Evolutionary conservation across 2,329 filamentous ascomycete species (phyloP).

Genomic region (Stagonosporopsis tanaceti): DNA sequence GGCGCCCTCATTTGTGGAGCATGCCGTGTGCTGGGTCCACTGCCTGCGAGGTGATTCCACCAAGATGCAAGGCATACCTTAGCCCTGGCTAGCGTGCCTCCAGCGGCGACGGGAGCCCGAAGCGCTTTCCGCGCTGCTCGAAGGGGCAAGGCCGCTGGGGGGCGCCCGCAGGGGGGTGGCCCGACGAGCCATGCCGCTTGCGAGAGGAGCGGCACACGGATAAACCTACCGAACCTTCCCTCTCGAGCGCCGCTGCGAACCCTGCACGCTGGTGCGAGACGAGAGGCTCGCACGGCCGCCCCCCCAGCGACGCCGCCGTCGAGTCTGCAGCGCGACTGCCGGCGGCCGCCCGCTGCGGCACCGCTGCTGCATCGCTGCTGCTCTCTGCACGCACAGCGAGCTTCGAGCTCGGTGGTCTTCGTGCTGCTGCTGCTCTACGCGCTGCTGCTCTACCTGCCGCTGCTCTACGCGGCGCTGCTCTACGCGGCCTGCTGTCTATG

Average conservation of each 20-base stretch:
- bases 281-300: not conserved
- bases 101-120: conserved; percentile 14
- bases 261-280: not conserved
- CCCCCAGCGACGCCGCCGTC: not conserved
- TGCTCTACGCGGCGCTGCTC: no score
- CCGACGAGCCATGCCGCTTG: conserved; percentile 5
- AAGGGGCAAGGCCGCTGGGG: not conserved
- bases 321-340: not conserved
- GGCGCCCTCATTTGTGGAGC: conserved; percentile 20
- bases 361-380: no score
- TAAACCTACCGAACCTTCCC: conserved; percentile 10
- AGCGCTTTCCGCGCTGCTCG: conserved; percentile 12
- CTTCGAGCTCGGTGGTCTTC: no score
- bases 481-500: no score
- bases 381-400: no score
- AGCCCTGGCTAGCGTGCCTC: conserved; percentile 8
- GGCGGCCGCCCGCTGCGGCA: not conserved
- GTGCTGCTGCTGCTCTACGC: no score
- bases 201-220: conserved; percentile 4
- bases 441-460: no score
- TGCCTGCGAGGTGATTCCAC: conserved; percentile 18
- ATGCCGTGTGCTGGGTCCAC: conserved; percentile 18
- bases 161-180: not conserved
- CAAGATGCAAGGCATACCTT: conserved; percentile 20
- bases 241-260: not conserved